Conservation (phyloP, 106 monocot genomes). For the Dendrobium chrysotoxum region DNA sequence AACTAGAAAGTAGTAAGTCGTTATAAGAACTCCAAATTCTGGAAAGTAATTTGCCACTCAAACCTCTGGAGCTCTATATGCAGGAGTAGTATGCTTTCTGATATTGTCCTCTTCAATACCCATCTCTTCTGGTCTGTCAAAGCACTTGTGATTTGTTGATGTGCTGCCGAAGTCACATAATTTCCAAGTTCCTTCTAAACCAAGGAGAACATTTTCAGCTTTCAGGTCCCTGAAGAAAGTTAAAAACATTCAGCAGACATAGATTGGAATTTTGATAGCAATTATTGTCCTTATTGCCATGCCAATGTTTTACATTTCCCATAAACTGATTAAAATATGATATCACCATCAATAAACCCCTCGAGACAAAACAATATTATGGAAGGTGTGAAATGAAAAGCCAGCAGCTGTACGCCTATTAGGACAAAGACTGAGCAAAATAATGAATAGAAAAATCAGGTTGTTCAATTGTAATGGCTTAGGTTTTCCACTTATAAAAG, state of each 20-base stretch:
- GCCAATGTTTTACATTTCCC: neutral
- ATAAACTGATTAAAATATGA: neutral
- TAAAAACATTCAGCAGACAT: neutral
- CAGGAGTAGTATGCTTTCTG: slow-evolving; percentile 95
- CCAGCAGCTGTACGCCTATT: neutral
- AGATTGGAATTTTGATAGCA: neutral
- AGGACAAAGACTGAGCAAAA: neutral
- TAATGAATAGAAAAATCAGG: neutral
- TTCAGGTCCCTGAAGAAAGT: slow-evolving; percentile 66
- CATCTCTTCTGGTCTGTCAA: slow-evolving; percentile 94
- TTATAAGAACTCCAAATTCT: neutral
- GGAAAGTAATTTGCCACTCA: neutral
- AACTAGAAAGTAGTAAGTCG: neutral
- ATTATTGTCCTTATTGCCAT: neutral
- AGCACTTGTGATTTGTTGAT: slow-evolving; percentile 91
- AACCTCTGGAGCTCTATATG: slow-evolving; percentile 99
- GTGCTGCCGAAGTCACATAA: slow-evolving; percentile 97
- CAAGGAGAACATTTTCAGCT: slow-evolving; percentile 95
- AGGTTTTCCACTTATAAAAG: neutral
- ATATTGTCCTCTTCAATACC: slow-evolving; percentile 99
- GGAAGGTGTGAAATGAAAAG: neutral
- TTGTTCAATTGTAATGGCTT: neutral
- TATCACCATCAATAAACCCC: neutral
- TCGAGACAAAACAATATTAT: neutral
- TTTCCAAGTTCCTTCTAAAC: slow-evolving; percentile 85